Conservation (phyloP, 1,284 basidiomycete genomes). For the Cerioporus squamosus region DNA sequence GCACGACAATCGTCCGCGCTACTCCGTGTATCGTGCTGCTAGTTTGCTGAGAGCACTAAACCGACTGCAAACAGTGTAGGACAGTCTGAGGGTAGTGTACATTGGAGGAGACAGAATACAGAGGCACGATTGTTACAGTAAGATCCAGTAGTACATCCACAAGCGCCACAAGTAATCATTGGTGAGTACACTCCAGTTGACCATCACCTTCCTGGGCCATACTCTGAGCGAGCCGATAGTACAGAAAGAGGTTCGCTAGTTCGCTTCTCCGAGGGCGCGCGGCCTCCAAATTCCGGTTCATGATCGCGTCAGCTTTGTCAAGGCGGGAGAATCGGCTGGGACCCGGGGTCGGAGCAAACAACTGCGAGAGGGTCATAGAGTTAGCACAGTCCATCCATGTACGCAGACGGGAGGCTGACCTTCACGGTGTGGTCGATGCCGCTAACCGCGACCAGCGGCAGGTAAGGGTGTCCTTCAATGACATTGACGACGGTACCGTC, state of each 20-base stretch:
- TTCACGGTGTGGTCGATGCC: slow-evolving; percentile 92
- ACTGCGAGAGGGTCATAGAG: slow-evolving; percentile 39
- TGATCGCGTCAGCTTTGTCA: slow-evolving; percentile 54
- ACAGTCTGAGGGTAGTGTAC: not conserved
- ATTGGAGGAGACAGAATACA: not conserved
- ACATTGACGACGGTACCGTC: slow-evolving; percentile 86
- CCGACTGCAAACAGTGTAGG: not conserved
- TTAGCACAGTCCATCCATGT: not conserved
- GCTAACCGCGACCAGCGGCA: slow-evolving; percentile 83
- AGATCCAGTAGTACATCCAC: not conserved
- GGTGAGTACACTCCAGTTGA: slow-evolving; percentile 25
- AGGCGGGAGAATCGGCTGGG: slow-evolving; percentile 57
- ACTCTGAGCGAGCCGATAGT: slow-evolving; percentile 37
- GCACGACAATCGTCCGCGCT: not conserved
- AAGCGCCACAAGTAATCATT: slow-evolving; percentile 19
- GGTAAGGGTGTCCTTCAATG: slow-evolving; percentile 83
- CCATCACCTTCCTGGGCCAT: slow-evolving; percentile 18
- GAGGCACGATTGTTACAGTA: not conserved
- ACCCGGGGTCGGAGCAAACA: slow-evolving; percentile 69
- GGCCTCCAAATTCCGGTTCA: slow-evolving; percentile 51
- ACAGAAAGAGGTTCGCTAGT: slow-evolving; percentile 39
- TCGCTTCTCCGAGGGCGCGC: slow-evolving; percentile 34
- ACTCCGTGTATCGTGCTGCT: too few relatives aligned
- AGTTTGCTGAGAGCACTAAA: too few relatives aligned
- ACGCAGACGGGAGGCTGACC: slow-evolving; percentile 43